phyloP scores from a whole-genome alignment of 2,329 filamentous ascomycete genomes.

The Ceratocystis destructans region DNA sequence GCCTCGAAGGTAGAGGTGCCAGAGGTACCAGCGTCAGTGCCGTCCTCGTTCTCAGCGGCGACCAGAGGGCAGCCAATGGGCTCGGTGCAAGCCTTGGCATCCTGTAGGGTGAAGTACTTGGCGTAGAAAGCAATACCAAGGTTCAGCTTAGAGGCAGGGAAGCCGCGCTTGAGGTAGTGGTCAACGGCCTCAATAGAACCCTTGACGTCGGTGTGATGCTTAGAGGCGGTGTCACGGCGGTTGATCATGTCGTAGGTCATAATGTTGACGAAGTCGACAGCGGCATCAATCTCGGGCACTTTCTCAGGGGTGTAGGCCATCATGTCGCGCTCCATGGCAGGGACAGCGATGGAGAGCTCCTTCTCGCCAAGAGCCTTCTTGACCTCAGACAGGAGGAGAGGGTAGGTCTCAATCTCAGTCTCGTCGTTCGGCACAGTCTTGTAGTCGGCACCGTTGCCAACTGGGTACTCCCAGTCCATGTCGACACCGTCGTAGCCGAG shows the following conservation, averaged over 20 bases:
- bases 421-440: constrained; percentile 47
- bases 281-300: constrained; percentile 42
- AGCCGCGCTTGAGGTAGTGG: constrained; percentile 44
- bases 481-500: constrained; percentile 52
- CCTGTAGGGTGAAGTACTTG: constrained; percentile 45
- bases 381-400: constrained; percentile 44
- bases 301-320: constrained; percentile 49
- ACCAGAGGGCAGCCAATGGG: constrained; percentile 41
- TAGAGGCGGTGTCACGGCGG: constrained; percentile 48
- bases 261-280: constrained; percentile 53
- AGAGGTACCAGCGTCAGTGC: not conserved
- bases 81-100: constrained; percentile 28
- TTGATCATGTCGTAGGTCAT: constrained; percentile 61
- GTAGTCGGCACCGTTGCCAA: constrained; percentile 58
- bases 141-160: constrained; percentile 40
- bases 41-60: constrained; percentile 36
- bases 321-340: constrained; percentile 50
- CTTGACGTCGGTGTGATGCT: constrained; percentile 48
- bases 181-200: constrained; percentile 41
- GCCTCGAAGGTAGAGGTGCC: not conserved
- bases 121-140: constrained; percentile 53
- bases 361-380: constrained; percentile 41
- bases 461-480: constrained; percentile 53
- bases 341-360: constrained; percentile 54
- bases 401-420: constrained; percentile 50